Conservation (phyloP, 495 filamentous ascomycete genomes). For the Collariella sp. region DNA sequence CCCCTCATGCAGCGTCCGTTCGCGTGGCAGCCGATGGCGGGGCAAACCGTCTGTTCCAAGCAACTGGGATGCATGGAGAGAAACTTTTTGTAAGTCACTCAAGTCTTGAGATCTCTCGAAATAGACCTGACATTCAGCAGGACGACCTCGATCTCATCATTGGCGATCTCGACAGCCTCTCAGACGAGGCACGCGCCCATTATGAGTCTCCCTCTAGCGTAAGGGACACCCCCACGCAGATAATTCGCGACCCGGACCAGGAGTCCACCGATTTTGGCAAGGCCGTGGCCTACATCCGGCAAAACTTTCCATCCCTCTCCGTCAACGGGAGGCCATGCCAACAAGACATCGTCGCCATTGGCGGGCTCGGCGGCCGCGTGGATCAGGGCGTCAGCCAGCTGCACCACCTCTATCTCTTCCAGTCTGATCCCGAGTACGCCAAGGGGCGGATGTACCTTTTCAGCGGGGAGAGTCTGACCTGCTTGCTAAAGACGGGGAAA, state of each 20-base stretch:
- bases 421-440: conserved; percentile 36
- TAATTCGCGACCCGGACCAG: conserved; percentile 66
- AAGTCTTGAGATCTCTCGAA: not conserved
- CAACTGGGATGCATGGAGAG: conserved; percentile 23
- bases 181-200: conserved; percentile 45
- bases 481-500: conserved; percentile 58
- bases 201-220: conserved; percentile 39
- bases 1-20: conserved; percentile 37
- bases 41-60: conserved; percentile 69
- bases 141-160: conserved; percentile 60
- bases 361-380: conserved; percentile 77
- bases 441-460: conserved; percentile 56
- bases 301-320: not conserved
- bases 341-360: conserved; percentile 57
- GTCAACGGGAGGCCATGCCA: not conserved
- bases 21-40: conserved; percentile 83
- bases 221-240: conserved; percentile 32
- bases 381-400: conserved; percentile 87
- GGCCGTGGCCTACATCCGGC: conserved; percentile 46
- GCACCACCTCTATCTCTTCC: conserved; percentile 63
- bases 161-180: conserved; percentile 84
- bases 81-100: conserved; percentile 13
- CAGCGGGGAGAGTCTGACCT: conserved; percentile 69
- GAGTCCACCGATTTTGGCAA: conserved; percentile 69
- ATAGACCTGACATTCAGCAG: conserved; percentile 24